Evolutionary conservation across 1,284 basidiomycete genomes (phyloP).

Genomic region (Trichosporon coremiiforme): DNA sequence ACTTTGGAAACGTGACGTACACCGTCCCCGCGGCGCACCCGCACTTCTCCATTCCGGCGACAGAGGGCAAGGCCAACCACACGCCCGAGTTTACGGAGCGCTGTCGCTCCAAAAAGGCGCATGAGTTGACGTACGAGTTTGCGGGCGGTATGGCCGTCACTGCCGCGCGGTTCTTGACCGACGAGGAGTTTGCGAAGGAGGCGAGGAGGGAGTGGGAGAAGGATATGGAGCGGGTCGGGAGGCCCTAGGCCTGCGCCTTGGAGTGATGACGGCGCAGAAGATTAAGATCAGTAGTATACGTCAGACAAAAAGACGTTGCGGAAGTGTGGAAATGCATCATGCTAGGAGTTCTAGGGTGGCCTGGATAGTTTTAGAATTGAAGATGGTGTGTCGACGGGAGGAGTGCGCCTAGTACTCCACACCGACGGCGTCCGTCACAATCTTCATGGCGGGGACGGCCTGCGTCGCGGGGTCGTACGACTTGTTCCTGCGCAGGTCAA

Average conservation of each 20-base stretch:
- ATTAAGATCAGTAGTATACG: neutral
- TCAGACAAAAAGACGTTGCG: neutral
- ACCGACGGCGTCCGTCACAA: constrained; percentile 20
- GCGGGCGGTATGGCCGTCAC: constrained; percentile 49
- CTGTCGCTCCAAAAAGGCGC: constrained; percentile 34
- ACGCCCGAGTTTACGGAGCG: constrained; percentile 36
- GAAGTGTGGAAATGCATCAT: constrained; percentile 16
- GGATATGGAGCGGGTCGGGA: constrained; percentile 25
- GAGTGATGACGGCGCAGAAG: no score
- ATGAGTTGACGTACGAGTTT: constrained; percentile 44
- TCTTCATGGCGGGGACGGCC: constrained; percentile 17
- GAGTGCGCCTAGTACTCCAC: neutral
- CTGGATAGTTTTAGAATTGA: constrained; percentile 8
- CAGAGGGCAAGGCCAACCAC: constrained; percentile 36
- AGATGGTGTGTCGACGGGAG: neutral
- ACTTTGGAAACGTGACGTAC: constrained; percentile 36
- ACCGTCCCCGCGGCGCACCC: constrained; percentile 38
- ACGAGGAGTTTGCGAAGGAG: constrained; percentile 46
- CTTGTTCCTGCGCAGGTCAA: constrained; percentile 22
- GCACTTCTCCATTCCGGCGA: constrained; percentile 31
- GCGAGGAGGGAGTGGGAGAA: constrained; percentile 38
- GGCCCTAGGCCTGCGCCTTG: neutral
- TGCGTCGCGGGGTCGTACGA: constrained; percentile 17
- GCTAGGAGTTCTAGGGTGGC: neutral
- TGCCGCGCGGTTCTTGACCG: constrained; percentile 48